A percentile compares a stretch with the other conserved stretches of the same genome.
Evolutionary conservation across 208 protist species (phyloP).

Genomic region (Trypanosoma boissoni): DNA sequence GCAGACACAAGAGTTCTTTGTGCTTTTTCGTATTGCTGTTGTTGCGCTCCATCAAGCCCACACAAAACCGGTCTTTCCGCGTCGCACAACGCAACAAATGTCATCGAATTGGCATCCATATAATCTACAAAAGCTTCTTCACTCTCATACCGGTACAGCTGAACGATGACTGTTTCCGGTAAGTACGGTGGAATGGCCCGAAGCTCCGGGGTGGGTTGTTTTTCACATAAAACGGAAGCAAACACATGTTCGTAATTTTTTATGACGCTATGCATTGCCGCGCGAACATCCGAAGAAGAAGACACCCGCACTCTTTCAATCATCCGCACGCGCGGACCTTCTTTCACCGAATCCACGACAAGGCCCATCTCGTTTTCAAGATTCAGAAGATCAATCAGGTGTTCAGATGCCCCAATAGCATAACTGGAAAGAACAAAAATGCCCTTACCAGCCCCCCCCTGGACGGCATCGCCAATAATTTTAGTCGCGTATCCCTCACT

Average conservation of each 20-base stretch:
- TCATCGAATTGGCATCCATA: constrained; percentile 82
- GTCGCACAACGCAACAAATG: constrained; percentile 81
- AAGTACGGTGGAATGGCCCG: constrained; percentile 86
- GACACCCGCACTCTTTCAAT: constrained; percentile 61
- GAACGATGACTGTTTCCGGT: constrained; percentile 78
- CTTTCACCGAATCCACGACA: constrained; percentile 87
- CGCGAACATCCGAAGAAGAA: constrained; percentile 49
- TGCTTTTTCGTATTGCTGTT: constrained; percentile 71
- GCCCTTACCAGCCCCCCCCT: constrained; percentile 28
- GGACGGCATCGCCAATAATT: constrained; percentile 63
- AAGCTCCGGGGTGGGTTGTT: constrained; percentile 73
- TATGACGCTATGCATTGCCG: constrained; percentile 53
- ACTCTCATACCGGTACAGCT: constrained; percentile 79
- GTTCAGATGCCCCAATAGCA: constrained; percentile 64
- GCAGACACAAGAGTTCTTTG: constrained; percentile 75
- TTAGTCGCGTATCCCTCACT: constrained; percentile 70
- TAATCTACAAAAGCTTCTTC: constrained; percentile 59
- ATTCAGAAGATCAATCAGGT: constrained; percentile 81
- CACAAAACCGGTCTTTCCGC: constrained; percentile 84
- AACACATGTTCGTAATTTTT: constrained; percentile 83
- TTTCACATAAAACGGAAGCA: constrained; percentile 66
- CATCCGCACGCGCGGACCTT: constrained; percentile 79
- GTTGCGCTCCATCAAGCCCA: constrained; percentile 67
- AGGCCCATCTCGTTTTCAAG: constrained; percentile 74
- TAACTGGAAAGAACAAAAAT: constrained; percentile 77